Evolutionary conservation across 768 basidiomycete species (phyloP).

Genomic region (Neoboletus brunneissimus): DNA sequence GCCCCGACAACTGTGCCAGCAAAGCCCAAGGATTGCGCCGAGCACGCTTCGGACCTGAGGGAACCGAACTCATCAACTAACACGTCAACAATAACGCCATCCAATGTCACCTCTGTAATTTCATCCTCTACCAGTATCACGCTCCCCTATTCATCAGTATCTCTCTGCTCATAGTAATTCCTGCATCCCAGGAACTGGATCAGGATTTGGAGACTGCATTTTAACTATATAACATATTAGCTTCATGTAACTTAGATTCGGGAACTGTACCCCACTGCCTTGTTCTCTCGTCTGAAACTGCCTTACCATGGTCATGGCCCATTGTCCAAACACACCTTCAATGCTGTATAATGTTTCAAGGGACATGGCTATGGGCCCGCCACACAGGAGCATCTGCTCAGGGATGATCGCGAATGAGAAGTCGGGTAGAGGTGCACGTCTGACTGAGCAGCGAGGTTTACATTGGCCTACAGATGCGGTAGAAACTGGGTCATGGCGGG

Average conservation of each 20-base stretch:
- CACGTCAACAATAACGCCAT: background rate
- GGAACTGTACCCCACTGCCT: background rate
- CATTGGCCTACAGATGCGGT: too few relatives aligned
- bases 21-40: background rate
- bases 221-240: background rate
- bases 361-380: too few relatives aligned
- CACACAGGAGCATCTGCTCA: too few relatives aligned
- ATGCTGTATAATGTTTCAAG: too few relatives aligned
- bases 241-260: background rate
- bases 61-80: constrained; percentile 24
- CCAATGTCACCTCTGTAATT: background rate
- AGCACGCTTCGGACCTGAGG: constrained; percentile 20
- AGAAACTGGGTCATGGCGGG: too few relatives aligned
- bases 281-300: background rate
- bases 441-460: too few relatives aligned
- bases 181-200: constrained; percentile 25
- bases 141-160: background rate
- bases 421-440: too few relatives aligned
- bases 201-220: background rate
- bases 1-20: background rate
- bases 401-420: too few relatives aligned
- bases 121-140: background rate
- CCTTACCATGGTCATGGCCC: too few relatives aligned
- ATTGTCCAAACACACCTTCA: too few relatives aligned
- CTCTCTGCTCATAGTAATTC: background rate